Conservation (phyloP, 2,329 filamentous ascomycete genomes). For the Phialemoniopsis sp. region DNA sequence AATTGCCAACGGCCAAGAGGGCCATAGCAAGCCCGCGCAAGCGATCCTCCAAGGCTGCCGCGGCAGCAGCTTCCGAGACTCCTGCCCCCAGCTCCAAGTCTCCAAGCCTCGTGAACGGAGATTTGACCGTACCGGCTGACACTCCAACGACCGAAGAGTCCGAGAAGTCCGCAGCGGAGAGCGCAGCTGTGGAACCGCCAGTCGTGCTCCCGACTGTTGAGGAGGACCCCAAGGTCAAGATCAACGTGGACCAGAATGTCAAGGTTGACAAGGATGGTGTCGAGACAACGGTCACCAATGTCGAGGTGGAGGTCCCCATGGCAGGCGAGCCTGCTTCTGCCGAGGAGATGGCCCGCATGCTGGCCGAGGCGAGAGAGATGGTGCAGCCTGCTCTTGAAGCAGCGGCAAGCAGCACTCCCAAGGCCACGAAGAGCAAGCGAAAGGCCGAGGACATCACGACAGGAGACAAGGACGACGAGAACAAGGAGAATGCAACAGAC, state of each 20-base stretch:
- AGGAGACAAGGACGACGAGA: slow-evolving; percentile 59
- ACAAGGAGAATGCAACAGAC: slow-evolving; percentile 28
- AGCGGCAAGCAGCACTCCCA: slow-evolving; percentile 20
- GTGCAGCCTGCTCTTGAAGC: slow-evolving; percentile 60
- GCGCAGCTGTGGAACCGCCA: slow-evolving; percentile 29
- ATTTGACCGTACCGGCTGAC: slow-evolving; percentile 7
- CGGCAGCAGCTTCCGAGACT: slow-evolving; percentile 29
- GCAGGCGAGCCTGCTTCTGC: slow-evolving; percentile 66
- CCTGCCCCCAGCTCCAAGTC: slow-evolving; percentile 13
- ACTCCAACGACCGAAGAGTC: slow-evolving; percentile 11
- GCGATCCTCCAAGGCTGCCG: slow-evolving; percentile 37
- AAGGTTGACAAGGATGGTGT: slow-evolving; percentile 49
- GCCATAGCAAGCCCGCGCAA: slow-evolving; percentile 50
- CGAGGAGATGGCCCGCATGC: slow-evolving; percentile 77
- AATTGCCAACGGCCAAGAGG: slow-evolving; percentile 34
- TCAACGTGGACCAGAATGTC: slow-evolving; percentile 65
- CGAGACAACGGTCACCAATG: slow-evolving; percentile 67
- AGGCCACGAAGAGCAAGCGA: slow-evolving; percentile 59
- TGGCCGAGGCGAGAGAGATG: slow-evolving; percentile 84
- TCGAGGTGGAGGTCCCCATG: slow-evolving; percentile 69
- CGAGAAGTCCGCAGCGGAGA: slow-evolving; percentile 20
- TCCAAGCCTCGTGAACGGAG: slow-evolving; percentile 19
- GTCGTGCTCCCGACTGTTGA: slow-evolving; percentile 47
- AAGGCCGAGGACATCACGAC: slow-evolving; percentile 69
- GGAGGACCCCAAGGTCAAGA: slow-evolving; percentile 58